Evolutionary conservation across 1,284 basidiomycete genomes (phyloP).

Genomic region (Lentinula novae-zelandiae): DNA sequence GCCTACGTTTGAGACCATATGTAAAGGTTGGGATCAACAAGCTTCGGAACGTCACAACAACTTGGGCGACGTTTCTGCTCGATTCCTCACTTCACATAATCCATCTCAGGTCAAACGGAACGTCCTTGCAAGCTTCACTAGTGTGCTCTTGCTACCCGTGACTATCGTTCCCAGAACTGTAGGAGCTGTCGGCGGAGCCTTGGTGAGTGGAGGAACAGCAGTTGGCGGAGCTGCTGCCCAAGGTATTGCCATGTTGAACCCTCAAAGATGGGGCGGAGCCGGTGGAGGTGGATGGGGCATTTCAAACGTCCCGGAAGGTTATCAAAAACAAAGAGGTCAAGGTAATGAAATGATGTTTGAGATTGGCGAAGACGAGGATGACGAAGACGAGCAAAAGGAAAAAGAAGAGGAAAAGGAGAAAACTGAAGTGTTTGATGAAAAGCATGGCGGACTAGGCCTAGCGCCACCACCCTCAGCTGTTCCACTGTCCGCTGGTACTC

Average conservation of each 20-base stretch:
- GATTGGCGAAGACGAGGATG: conserved; percentile 53
- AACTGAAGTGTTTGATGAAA: neutral
- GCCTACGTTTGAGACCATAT: conserved; percentile 69
- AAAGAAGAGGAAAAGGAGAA: conserved; percentile 27
- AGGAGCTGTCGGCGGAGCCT: conserved; percentile 74
- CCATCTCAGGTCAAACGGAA: conserved; percentile 91
- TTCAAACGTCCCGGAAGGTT: conserved; percentile 13
- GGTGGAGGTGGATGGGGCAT: conserved; percentile 19
- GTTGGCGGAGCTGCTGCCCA: conserved; percentile 52
- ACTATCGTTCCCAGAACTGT: conserved; percentile 92
- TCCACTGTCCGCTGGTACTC: conserved; percentile 1
- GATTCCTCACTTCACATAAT: conserved; percentile 84
- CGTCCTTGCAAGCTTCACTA: conserved; percentile 88
- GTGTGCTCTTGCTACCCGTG: conserved; percentile 87
- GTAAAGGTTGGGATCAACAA: conserved; percentile 70
- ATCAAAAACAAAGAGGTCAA: neutral
- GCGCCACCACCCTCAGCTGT: neutral
- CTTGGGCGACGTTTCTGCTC: conserved; percentile 23
- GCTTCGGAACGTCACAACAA: conserved; percentile 14
- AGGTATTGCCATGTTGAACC: conserved; percentile 85
- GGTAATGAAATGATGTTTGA: conserved; percentile 52
- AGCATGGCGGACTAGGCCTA: neutral
- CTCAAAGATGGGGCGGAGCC: conserved; percentile 68
- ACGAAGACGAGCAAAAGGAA: conserved; percentile 19
- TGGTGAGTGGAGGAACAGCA: conserved; percentile 67